These are phyloP conservation scores for Rosa multiflora DNA, from an alignment of 306 rosid genomes.

Conservation along the genomic window DNA sequence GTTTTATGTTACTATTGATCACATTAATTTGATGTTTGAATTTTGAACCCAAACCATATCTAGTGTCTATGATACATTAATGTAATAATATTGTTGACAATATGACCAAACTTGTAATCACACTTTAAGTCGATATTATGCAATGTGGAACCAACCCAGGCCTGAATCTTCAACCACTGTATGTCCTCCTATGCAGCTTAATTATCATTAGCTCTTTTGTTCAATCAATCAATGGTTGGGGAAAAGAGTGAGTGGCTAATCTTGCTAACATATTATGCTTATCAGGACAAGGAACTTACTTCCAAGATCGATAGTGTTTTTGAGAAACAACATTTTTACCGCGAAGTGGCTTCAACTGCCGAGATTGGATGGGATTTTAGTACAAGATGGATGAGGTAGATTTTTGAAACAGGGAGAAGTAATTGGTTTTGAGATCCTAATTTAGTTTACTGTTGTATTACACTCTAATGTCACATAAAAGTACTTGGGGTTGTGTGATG, in stretches of 20 bases:
- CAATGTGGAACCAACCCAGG: slow-evolving; percentile 88
- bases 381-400: slow-evolving; percentile 88
- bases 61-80: too few relatives aligned
- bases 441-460: not conserved
- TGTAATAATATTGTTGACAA: not conserved
- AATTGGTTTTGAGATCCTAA: too few relatives aligned
- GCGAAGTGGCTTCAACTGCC: slow-evolving; percentile 64
- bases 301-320: slow-evolving; percentile 47
- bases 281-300: slow-evolving; percentile 62
- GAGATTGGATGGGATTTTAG: slow-evolving; percentile 97
- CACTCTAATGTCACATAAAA: too few relatives aligned
- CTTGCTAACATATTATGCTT: not conserved
- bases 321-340: slow-evolving; percentile 59
- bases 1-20: too few relatives aligned
- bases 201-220: slow-evolving; percentile 9
- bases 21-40: too few relatives aligned
- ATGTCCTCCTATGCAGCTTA: slow-evolving; percentile 22
- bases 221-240: slow-evolving; percentile 11
- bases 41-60: not conserved
- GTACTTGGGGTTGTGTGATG: not conserved
- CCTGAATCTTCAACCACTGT: slow-evolving; percentile 71
- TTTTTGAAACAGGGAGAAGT: too few relatives aligned
- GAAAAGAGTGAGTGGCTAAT: slow-evolving; percentile 15
- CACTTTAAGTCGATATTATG: slow-evolving; percentile 64
- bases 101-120: slow-evolving; percentile 53